Conservation (phyloP, 208 protist genomes). For the Trypanosoma cruzi region DNA sequence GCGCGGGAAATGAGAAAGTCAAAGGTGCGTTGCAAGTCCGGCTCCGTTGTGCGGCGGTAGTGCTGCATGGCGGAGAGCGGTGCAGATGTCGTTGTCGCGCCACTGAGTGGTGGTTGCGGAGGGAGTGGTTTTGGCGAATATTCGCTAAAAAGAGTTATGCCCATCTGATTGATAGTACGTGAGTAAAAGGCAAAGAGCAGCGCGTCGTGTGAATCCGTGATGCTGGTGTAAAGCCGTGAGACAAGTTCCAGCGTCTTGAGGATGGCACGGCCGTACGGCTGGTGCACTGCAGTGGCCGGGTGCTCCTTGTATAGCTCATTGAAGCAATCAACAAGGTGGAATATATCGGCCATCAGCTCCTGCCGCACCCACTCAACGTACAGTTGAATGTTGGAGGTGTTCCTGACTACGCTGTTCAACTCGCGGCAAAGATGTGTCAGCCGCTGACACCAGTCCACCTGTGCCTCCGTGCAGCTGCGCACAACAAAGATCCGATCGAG, state of each 20-base stretch:
- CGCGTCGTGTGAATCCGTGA: slow-evolving; percentile 71
- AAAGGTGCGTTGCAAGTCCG: slow-evolving; percentile 58
- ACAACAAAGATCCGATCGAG: slow-evolving; percentile 71
- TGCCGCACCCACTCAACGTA: slow-evolving; percentile 81
- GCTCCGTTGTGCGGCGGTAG: slow-evolving; percentile 55
- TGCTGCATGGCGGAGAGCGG: slow-evolving; percentile 59
- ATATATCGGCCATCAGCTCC: slow-evolving; percentile 77
- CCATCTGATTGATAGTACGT: slow-evolving; percentile 73
- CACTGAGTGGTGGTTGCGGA: slow-evolving; percentile 44
- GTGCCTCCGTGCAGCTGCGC: slow-evolving; percentile 70
- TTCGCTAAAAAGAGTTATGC: slow-evolving; percentile 63
- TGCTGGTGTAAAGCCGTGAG: slow-evolving; percentile 66
- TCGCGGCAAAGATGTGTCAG: slow-evolving; percentile 59
- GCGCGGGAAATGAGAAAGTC: slow-evolving; percentile 69
- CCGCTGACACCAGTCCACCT: slow-evolving; percentile 86
- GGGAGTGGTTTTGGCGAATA: slow-evolving; percentile 68
- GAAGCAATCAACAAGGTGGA: slow-evolving; percentile 81
- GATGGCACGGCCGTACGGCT: slow-evolving; percentile 61
- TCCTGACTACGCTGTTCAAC: slow-evolving; percentile 51
- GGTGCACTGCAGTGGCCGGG: slow-evolving; percentile 59
- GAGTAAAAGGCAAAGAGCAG: slow-evolving; percentile 73
- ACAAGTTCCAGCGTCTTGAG: slow-evolving; percentile 82
- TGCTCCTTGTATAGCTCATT: slow-evolving; percentile 72
- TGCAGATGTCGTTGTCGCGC: slow-evolving; percentile 12
- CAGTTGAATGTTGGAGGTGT: slow-evolving; percentile 58